phyloP scores from a whole-genome alignment of 257 asterid species.

The Sherardia arvensis region DNA sequence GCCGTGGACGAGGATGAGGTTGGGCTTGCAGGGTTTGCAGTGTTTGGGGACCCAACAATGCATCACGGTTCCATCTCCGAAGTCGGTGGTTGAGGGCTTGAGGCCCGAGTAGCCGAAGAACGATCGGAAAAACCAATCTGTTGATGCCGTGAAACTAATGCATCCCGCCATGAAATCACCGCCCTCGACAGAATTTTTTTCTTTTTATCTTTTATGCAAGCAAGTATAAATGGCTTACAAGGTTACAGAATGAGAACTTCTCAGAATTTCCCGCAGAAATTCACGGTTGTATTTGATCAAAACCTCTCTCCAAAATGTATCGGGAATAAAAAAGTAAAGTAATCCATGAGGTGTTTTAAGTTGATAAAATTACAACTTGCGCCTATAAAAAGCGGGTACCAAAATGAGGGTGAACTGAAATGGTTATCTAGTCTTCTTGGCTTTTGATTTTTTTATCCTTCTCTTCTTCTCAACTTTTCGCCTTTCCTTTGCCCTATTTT shows the following conservation, averaged over 20 bases:
- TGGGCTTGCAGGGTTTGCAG: slow-evolving; percentile 39
- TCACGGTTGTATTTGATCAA: too few species aligned
- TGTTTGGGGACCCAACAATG: slow-evolving; percentile 85
- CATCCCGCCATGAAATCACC: slow-evolving; percentile 35
- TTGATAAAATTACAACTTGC: too few species aligned
- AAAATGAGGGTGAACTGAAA: too few species aligned
- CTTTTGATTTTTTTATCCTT: slow-evolving; percentile 82
- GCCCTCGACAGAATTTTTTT: too few species aligned
- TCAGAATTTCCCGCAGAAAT: too few species aligned
- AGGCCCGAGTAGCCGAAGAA: slow-evolving; percentile 78
- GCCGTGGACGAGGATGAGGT: slow-evolving; percentile 69
- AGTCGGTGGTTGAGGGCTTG: slow-evolving; percentile 45
- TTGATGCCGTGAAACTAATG: slow-evolving; percentile 79
- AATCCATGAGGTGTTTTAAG: too few species aligned
- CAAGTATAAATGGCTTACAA: too few species aligned
- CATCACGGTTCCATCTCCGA: slow-evolving; percentile 64
- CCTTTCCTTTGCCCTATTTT: slow-evolving; percentile 61
- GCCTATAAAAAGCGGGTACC: too few species aligned
- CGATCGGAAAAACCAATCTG: slow-evolving; percentile 67
- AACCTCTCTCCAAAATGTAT: too few species aligned
- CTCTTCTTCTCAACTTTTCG: slow-evolving; percentile 84
- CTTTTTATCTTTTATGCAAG: too few species aligned
- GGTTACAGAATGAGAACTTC: too few species aligned
- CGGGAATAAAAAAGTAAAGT: too few species aligned
- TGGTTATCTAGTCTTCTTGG: slow-evolving; percentile 67